These are phyloP conservation scores for Lipomyces starkeyi DNA, from an alignment of 805 yeast species.

Conservation along the genomic window DNA sequence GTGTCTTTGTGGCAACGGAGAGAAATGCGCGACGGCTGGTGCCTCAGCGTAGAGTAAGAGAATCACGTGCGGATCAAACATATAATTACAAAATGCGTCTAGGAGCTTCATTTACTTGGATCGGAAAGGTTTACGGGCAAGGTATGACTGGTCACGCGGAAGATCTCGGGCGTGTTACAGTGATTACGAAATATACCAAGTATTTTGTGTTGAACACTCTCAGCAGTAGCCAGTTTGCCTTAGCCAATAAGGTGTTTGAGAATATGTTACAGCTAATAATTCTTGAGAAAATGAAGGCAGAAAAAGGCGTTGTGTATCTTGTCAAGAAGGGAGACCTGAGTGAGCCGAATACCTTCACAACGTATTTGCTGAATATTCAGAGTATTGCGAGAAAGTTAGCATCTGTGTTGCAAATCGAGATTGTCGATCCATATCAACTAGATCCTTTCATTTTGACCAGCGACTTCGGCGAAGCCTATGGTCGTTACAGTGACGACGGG, in stretches of 20 bases:
- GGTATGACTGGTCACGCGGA: slow-evolving; percentile 57
- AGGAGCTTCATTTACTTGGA: slow-evolving; percentile 12
- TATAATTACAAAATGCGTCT: slow-evolving; percentile 10
- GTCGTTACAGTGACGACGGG: slow-evolving; percentile 18
- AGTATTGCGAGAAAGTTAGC: slow-evolving; percentile 8
- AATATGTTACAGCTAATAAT: slow-evolving; percentile 16
- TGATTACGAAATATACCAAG: slow-evolving; percentile 48
- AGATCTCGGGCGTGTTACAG: slow-evolving; percentile 82
- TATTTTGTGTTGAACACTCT: slow-evolving; percentile 6
- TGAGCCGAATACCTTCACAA: not conserved
- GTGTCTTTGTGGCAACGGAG: slow-evolving; percentile 4
- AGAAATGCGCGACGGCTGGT: not conserved
- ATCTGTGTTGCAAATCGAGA: slow-evolving; percentile 7
- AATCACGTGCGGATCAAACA: not conserved
- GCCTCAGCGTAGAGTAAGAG: not conserved
- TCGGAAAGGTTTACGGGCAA: slow-evolving; percentile 55
- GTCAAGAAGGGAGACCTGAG: slow-evolving; percentile 7
- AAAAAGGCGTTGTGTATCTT: slow-evolving; percentile 4
- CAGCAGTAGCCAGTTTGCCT: slow-evolving; percentile 16
- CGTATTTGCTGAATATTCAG: slow-evolving; percentile 12
- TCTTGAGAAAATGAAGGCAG: slow-evolving; percentile 7
- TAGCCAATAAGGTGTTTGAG: slow-evolving; percentile 19
- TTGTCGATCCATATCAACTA: slow-evolving; percentile 5
- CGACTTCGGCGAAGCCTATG: slow-evolving; percentile 20
- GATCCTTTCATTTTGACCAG: slow-evolving; percentile 24